Conservation (phyloP, 495 filamentous ascomycete species). For the Neurospora sp. region DNA sequence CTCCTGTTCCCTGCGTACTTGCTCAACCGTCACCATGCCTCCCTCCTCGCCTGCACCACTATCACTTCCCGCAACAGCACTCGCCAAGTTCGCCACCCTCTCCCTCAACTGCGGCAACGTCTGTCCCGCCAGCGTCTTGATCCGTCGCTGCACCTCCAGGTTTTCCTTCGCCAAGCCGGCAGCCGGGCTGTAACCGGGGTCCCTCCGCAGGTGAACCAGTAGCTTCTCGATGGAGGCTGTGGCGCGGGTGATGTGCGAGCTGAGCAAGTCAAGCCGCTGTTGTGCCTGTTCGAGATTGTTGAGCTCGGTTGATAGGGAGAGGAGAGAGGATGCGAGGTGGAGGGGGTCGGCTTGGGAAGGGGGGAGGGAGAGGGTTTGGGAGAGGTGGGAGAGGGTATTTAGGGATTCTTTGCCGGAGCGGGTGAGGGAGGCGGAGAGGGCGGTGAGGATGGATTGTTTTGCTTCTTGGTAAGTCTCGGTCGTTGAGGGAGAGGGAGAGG, state of each 20-base stretch:
- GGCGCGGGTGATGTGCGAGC: slow-evolving; percentile 26
- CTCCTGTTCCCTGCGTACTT: slow-evolving; percentile 43
- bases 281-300: slow-evolving; percentile 33
- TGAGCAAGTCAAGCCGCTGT: slow-evolving; percentile 31
- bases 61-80: slow-evolving; percentile 37
- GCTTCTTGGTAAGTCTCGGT: slow-evolving; percentile 8
- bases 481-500: slow-evolving; percentile 25
- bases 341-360: slow-evolving; percentile 20
- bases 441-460: slow-evolving; percentile 21
- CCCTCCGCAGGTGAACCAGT: slow-evolving; percentile 1
- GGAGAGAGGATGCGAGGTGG: slow-evolving; percentile 24
- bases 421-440: slow-evolving; percentile 20
- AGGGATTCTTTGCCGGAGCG: slow-evolving; percentile 34
- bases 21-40: slow-evolving; percentile 30
- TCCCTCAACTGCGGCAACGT: slow-evolving; percentile 42
- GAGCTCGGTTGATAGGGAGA: slow-evolving; percentile 28
- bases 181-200: slow-evolving; percentile 36
- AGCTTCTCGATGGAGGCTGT: neutral
- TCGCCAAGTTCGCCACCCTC: slow-evolving; percentile 25
- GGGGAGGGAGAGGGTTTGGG: slow-evolving; percentile 22
- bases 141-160: slow-evolving; percentile 49
- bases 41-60: slow-evolving; percentile 35
- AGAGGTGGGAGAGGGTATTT: slow-evolving; percentile 32
- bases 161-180: slow-evolving; percentile 47
- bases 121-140: slow-evolving; percentile 47